Evolutionary conservation across 768 basidiomycete genomes (phyloP).

Genomic region (Agrocybe pediades): DNA sequence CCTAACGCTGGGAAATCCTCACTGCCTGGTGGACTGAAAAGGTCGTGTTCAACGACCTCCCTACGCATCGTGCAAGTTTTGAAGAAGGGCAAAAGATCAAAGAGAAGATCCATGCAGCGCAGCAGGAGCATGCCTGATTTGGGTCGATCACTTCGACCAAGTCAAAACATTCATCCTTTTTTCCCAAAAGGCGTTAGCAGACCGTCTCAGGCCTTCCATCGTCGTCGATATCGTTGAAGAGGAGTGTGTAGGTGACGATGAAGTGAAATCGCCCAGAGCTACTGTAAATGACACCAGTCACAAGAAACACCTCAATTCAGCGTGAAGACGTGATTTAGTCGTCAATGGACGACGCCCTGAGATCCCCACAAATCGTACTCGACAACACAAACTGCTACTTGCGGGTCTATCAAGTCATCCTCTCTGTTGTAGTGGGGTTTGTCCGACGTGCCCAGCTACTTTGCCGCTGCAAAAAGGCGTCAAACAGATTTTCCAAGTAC

Average conservation of each 20-base stretch:
- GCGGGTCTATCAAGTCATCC: conserved; percentile 50
- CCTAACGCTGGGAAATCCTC: too few relatives aligned
- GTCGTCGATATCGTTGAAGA: conserved; percentile 39
- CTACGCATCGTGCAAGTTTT: conserved; percentile 40
- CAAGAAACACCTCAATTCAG: too few relatives aligned
- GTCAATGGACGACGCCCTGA: conserved; percentile 40
- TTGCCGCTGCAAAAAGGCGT: too few relatives aligned
- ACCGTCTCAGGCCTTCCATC: too few relatives aligned
- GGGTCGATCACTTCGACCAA: conserved; percentile 38
- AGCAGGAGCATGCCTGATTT: conserved; percentile 17
- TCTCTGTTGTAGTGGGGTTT: conserved; percentile 58
- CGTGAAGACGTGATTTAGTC: conserved; percentile 30
- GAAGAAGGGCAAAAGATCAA: conserved; percentile 41
- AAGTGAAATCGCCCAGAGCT: too few relatives aligned
- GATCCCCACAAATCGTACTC: conserved; percentile 49
- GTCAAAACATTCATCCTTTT: conserved; percentile 67
- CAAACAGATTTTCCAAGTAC: too few relatives aligned
- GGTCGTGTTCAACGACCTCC: too few relatives aligned
- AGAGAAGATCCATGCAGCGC: conserved; percentile 30
- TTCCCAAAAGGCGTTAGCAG: too few relatives aligned
- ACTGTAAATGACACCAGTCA: too few relatives aligned
- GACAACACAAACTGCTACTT: conserved; percentile 59
- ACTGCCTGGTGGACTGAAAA: too few relatives aligned
- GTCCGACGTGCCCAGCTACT: conserved; percentile 51
- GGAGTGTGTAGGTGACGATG: conserved; percentile 40